Evolutionary conservation across 2,329 filamentous ascomycete genomes (phyloP), one percentile per base, ranked within the genome.

Genomic region (Passalora sequoiae): DNA sequence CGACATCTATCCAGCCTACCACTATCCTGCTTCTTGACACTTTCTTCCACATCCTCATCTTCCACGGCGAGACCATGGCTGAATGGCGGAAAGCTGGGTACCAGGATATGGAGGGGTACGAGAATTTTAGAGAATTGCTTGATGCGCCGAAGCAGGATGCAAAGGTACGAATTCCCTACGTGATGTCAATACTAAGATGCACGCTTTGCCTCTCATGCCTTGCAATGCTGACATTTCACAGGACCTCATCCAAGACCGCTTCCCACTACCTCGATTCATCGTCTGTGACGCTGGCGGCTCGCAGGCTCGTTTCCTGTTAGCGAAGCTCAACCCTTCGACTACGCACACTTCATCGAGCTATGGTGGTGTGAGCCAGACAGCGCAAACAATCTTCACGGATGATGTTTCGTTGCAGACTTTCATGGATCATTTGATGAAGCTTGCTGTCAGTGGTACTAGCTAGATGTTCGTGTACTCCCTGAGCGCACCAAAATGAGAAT

Each of bases 341-440:
- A 98, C 92, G 10, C 92, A 98, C 66, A 96, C 92, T 0, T 89
- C 85, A 0, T 87, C 88, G 30, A 85, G 86, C 9, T 97, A 95
- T 61, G 92, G 92, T 43, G 89, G 89, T 49, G 86, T 91, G 37
- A 81, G 85, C 21, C 86, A 91, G 61, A 89, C 85, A 35, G 89
- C 91, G 6, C 92, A 98, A 69, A 98, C 92, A 4, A 98, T 98
- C 59, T 98, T 98, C 71, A 98, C 92, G 1, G 92, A 98, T 61
- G 92, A 98, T 66, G 92, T 98, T 42, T 96, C 89, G 42, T 72
- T 98, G 63, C 91, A 97, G 69, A 97, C 91, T 1, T 98, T 98
- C 65, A 98, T 98, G 92, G 92, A 98, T 61, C 89, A 97, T 70
- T 73, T 98, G 65, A 98, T 98, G 92, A 98, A 98, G 87, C 52